Conservation (phyloP, 129 eudicot species). For the Helianthus tuberosus region DNA sequence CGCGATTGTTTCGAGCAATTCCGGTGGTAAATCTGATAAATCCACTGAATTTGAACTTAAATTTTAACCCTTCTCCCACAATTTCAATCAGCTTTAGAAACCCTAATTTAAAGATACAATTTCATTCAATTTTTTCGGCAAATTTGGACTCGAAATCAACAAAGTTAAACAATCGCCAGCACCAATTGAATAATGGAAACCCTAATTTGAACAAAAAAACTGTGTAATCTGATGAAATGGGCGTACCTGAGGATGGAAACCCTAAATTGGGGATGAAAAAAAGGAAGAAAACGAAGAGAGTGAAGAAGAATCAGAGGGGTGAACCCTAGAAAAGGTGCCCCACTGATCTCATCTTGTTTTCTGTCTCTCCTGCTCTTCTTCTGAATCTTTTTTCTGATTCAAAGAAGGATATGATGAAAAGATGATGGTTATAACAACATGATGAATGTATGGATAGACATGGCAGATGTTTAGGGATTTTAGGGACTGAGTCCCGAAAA, state of each 20-base stretch:
- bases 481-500: too few relatives aligned
- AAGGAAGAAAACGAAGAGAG: slow-evolving; percentile 32
- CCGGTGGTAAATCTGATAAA: slow-evolving; percentile 73
- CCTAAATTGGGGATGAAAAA: background rate
- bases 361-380: slow-evolving; percentile 26
- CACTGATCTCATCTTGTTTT: slow-evolving; percentile 37
- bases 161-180: background rate
- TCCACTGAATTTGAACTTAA: slow-evolving; percentile 23
- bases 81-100: too few relatives aligned
- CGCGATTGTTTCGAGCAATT: slow-evolving; percentile 49
- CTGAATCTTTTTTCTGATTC: too few relatives aligned
- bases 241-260: slow-evolving; percentile 9
- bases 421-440: too few relatives aligned
- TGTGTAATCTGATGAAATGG: background rate
- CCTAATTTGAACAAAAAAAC: background rate
- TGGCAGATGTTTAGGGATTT: too few relatives aligned
- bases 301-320: slow-evolving; percentile 46
- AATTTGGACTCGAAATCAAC: too few relatives aligned
- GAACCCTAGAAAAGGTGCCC: slow-evolving; percentile 40
- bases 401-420: too few relatives aligned
- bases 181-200: background rate
- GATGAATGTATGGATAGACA: too few relatives aligned
- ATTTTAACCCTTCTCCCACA: background rate
- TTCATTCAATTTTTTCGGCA: too few relatives aligned
- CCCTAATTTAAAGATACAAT: too few relatives aligned